Percentiles rank a stretch among this genome's conserved stretches.
Conservation (phyloP, 768 basidiomycete species). For the Roridomyces roridus region DNA sequence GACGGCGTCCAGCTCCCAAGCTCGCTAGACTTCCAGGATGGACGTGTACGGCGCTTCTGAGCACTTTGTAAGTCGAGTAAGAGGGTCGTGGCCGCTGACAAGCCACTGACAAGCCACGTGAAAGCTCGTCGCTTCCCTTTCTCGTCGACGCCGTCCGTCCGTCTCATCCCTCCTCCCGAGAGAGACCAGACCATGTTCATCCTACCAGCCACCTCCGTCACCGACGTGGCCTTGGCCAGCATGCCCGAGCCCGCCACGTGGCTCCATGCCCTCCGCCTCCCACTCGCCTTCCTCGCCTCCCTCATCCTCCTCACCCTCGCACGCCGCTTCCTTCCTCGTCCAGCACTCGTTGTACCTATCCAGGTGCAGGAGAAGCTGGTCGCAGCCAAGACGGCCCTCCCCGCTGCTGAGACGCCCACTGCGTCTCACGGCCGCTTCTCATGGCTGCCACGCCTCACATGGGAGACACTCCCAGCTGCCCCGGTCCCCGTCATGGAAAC, state of each 20-base stretch:
- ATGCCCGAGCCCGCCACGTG: background rate
- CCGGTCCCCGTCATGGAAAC: too few species aligned
- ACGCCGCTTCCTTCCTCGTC: background rate
- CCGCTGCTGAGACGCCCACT: background rate
- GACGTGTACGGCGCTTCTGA: too few species aligned
- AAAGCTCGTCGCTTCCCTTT: too few species aligned
- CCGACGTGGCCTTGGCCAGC: background rate
- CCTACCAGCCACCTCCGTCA: constrained; percentile 1
- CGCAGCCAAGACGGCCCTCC: too few species aligned
- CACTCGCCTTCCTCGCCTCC: constrained; percentile 3
- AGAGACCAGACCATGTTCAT: too few species aligned
- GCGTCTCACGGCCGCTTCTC: background rate
- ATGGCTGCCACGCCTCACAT: background rate
- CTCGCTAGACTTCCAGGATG: too few species aligned
- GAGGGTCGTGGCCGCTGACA: too few species aligned
- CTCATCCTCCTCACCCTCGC: background rate
- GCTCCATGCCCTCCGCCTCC: background rate
- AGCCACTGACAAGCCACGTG: too few species aligned
- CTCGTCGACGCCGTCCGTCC: too few species aligned
- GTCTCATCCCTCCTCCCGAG: too few species aligned
- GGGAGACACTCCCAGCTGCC: background rate
- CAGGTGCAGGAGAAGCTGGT: background rate
- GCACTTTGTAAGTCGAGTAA: too few species aligned
- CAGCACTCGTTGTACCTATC: background rate
- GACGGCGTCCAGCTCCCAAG: too few species aligned